Evolutionary conservation across 441 rosid species (phyloP), one percentile per base, ranked within the genome.

Genomic region (Pelargonium citronellum): DNA sequence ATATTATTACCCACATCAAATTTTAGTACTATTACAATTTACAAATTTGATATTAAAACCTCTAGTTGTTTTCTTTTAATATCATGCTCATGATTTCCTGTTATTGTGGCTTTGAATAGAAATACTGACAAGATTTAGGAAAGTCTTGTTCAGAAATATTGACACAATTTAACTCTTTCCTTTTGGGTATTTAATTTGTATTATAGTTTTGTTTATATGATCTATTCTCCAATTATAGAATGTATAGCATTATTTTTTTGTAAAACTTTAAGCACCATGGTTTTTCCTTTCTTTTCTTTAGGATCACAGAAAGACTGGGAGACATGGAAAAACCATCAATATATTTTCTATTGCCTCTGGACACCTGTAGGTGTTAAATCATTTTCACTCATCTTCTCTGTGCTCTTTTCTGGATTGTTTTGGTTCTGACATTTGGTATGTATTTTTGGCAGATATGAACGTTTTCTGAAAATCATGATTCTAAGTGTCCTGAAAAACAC

Each of bases 321-420:
- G 94, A 70, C 86, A 71, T 71, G 98, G 98, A 83, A 89, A 85
- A 83, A 81, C 89, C 10, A 87, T 95, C 69, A 92, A 95, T 79
- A 91, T 95, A 49, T 95, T 92, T 74, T 95, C 98, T 68, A 79
- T 95, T 72, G 99, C 99, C 78, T 95, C 99, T 60, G 99, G 99
- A 70, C 98, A 95, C 83, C 81, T 95, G 99, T 95, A 87, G 91
- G 96, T 78, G 72, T 68, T 75, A 22, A 27, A 17, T 77, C 65
- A 66, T 47, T 72, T 49, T 49, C 8, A 55, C 58, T 53, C 30
- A 55, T 20, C 13, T 20, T 41, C 64, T 66, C 71, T 58, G 27
- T 19, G 58, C 67, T 11, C 2, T 11, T 49, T 49, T 49, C 55
- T 49, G 55, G n/a, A 49, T 11, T 49, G 55, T 11, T 15, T 49